Conservation (phyloP, 768 basidiomycete species). For the Trametes villosa region DNA sequence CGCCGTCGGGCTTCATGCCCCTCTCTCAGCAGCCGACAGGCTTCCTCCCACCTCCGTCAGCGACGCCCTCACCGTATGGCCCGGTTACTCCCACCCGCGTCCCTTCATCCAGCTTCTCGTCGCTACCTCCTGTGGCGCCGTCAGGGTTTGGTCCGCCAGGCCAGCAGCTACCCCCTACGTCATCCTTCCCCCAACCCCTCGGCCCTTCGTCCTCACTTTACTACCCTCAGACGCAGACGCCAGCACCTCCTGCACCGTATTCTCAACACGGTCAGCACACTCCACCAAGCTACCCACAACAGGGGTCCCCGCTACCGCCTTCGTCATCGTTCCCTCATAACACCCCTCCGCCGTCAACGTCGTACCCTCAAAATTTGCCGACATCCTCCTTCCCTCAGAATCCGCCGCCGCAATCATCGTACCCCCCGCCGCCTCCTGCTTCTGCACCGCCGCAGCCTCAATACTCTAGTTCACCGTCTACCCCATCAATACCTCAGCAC, state of each 20-base stretch:
- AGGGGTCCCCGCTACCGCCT: constrained; percentile 45
- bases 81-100: constrained; percentile 24
- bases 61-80: constrained; percentile 32
- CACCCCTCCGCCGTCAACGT: constrained; percentile 12
- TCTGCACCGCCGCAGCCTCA: constrained; percentile 43
- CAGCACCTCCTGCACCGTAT: not conserved
- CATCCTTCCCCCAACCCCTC: constrained; percentile 6
- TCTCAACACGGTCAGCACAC: constrained; percentile 9
- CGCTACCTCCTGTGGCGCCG: constrained; percentile 9
- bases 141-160: constrained; percentile 20
- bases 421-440: not conserved
- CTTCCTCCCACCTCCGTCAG: constrained; percentile 27
- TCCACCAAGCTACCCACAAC: constrained; percentile 31
- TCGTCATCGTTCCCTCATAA: constrained; percentile 17
- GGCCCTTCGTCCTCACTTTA: constrained; percentile 15
- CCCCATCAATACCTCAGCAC: constrained; percentile 32
- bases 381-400: constrained; percentile 31
- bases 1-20: constrained; percentile 39
- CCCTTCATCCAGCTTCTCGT: constrained; percentile 30
- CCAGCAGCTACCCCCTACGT: constrained; percentile 11
- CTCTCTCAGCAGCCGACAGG: constrained; percentile 28
- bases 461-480: constrained; percentile 32
- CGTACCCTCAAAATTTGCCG: constrained; percentile 14
- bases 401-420: constrained; percentile 17
- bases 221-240: constrained; percentile 15